Percentiles rank a stretch among this genome's conserved stretches.
phyloP scores from a whole-genome alignment of 768 basidiomycete genomes.

The Tricholoma sp. region DNA sequence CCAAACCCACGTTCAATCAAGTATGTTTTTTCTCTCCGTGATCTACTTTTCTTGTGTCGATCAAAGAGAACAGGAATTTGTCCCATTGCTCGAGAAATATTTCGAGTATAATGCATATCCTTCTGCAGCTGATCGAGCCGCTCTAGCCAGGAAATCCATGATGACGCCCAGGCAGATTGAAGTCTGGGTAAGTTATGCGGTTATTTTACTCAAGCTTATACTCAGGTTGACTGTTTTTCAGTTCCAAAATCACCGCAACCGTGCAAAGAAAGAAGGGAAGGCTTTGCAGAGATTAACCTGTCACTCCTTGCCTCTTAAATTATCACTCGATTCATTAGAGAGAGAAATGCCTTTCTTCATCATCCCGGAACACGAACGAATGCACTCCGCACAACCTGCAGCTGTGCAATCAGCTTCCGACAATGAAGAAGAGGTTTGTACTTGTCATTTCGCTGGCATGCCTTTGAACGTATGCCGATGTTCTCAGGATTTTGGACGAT shows the following conservation, averaged over 20 bases:
- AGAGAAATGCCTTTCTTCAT: constrained; percentile 21
- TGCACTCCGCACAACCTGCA: no score
- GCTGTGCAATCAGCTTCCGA: no score
- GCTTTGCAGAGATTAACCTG: constrained; percentile 14
- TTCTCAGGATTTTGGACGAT: no score
- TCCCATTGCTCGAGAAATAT: constrained; percentile 41
- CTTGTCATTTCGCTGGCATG: no score
- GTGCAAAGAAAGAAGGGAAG: constrained; percentile 28
- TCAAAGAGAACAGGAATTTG: constrained; percentile 42
- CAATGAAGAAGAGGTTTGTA: no score
- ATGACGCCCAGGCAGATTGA: constrained; percentile 47
- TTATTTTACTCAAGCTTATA: no score
- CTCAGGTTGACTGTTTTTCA: no score
- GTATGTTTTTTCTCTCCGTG: no score
- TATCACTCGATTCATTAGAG: constrained; percentile 19
- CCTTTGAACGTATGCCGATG: no score
- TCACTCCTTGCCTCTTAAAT: no score
- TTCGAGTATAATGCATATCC: constrained; percentile 48
- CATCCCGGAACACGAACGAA: constrained; percentile 14
- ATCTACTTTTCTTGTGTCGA: no score
- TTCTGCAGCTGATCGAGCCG: constrained; percentile 29
- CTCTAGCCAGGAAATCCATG: constrained; percentile 36
- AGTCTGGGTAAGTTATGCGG: constrained; percentile 43
- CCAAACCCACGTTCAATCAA: no score
- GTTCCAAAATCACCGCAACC: constrained; percentile 53